phyloP scores from a whole-genome alignment of 352 stramenopile species.

The Thalassiosira mediterranea region DNA sequence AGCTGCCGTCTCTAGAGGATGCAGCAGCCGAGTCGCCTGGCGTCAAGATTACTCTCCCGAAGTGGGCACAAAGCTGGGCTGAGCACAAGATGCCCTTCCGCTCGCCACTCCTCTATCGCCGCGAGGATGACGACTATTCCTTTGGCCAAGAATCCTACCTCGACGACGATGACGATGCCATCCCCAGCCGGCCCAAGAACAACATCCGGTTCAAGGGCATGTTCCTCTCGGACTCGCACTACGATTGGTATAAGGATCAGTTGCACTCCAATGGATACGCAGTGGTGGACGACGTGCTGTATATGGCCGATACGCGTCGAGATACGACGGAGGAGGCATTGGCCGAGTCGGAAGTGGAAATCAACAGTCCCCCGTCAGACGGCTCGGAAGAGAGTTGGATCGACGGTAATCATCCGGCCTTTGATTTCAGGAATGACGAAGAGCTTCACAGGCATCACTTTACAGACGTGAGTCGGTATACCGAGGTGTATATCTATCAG shows the following conservation, averaged over 20 bases:
- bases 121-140: conserved; percentile 16
- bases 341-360: neutral
- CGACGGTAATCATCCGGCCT: no score
- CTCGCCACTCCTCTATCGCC: conserved; percentile 23
- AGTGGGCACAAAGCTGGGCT: conserved; percentile 10
- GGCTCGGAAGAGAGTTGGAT: no score
- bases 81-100: conserved; percentile 35
- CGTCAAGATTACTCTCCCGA: neutral
- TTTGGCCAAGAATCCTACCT: conserved; percentile 19
- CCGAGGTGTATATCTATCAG: no score
- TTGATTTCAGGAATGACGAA: no score
- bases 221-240: conserved; percentile 13
- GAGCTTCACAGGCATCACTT: no score
- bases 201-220: conserved; percentile 32
- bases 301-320: conserved; percentile 12
- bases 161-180: conserved; percentile 11
- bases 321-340: conserved; percentile 9
- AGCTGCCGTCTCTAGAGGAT: neutral
- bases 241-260: conserved; percentile 3
- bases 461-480: no score
- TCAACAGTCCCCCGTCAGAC: no score
- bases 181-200: neutral
- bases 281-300: conserved; percentile 42
- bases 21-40: no score
- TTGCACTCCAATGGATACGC: conserved; percentile 22